Conservation (phyloP, 495 filamentous ascomycete species). For the Trichoderma reesei region DNA sequence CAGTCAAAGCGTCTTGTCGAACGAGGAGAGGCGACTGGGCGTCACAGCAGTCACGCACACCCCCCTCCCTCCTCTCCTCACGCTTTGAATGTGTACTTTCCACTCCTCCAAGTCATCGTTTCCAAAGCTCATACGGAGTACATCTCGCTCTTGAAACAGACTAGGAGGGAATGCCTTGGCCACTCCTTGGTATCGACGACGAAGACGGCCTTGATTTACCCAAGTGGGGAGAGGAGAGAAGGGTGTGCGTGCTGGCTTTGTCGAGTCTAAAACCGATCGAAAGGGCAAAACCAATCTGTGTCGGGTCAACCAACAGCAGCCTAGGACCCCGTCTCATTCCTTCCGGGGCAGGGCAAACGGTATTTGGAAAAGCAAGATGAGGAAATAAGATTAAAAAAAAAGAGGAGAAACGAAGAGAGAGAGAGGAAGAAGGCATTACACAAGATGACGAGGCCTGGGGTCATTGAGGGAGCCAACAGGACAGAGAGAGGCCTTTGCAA, state of each 20-base stretch:
- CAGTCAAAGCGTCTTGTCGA: too few relatives aligned
- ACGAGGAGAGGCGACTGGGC: too few relatives aligned
- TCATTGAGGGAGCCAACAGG: not conserved
- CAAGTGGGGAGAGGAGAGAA: not conserved
- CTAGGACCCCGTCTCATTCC: not conserved
- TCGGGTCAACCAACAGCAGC: constrained; percentile 4
- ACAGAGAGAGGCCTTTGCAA: not conserved
- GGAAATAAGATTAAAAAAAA: not conserved
- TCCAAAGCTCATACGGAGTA: not conserved
- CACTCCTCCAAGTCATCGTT: not conserved
- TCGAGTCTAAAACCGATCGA: not conserved
- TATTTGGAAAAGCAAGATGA: not conserved
- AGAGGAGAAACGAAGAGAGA: not conserved
- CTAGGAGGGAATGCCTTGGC: constrained; percentile 1
- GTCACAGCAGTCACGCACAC: too few relatives aligned
- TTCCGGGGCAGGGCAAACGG: not conserved
- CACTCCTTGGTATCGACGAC: not conserved
- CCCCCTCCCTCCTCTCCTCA: not conserved
- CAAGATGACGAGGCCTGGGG: not conserved
- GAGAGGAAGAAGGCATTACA: too few relatives aligned
- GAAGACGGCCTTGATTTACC: not conserved
- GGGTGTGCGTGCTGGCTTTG: not conserved
- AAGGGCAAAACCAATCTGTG: not conserved
- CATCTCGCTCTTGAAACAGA: not conserved
- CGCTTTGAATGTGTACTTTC: not conserved